Base-by-base conservation (phyloP, 2,329 filamentous ascomycete species). In the Fusarium clavum region DNA sequence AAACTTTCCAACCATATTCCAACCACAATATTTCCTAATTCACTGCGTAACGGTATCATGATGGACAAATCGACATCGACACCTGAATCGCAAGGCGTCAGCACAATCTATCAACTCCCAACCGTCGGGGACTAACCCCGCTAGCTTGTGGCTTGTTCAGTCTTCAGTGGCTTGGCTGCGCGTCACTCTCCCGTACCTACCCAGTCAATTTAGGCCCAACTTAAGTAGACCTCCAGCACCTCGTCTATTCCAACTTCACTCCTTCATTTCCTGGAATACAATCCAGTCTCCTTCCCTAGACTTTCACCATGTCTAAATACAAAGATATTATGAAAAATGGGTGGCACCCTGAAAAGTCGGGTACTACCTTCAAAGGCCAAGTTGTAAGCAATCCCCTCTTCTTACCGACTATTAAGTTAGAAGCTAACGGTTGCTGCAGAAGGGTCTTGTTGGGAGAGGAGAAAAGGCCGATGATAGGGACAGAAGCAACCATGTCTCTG, bases 301-400 rank as follows among this genome's bases (percentile, higher is more conserved):
- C 48, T 25, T 29, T 51, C 41, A 55, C 25, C 64, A 85, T 85
- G 83, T 79, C 83, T 18, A 81, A 82, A 53, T 81, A 83, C 77
- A 85, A 84, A 67, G 81, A 82, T 45, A 74, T 84, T 18, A 78
- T 85, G 66, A 87, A 87, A 75, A 81, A 81, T n/a, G 82, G 84
- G 9, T 87, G 84, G 85, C 83, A 85, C 63, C 82, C 85, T 4
- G 85, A 86, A 57, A 86, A 85, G 70, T 41, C 68, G 24, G 80
- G 40, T 10, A 43, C 49, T 16, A n/a, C 30, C 75, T 49, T 88
- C 49, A 85, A 79, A 73, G 79, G 79, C 49, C 81, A 83, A 67
- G 71, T 75, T 53, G 86, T 88, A 79, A 65, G 83, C 78, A 48
- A 16, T 48, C 43, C 32, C 51, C 66, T 52, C 55, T 40, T 57